Evolutionary conservation across 257 asterid genomes (phyloP), one percentile per base, ranked within the genome.

Genomic region (Lycium ferocissimum): DNA sequence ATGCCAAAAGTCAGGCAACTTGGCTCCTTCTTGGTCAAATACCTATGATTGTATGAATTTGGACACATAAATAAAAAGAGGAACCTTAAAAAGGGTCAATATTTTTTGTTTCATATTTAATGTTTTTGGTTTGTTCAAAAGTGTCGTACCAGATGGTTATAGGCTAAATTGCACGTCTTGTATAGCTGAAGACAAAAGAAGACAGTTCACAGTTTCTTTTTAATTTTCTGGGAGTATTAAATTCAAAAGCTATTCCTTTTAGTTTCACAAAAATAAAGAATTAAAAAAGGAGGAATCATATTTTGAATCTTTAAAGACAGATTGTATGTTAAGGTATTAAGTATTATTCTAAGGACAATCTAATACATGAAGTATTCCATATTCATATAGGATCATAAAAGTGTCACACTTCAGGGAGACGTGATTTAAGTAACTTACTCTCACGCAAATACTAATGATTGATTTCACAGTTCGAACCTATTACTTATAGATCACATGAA

Each of bases 271-370:
- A 78, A 75, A 73, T 59, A 73, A 47, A 20, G 78, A 71, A 84
- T 59, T 58, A 81, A 63, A 9, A 69, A 58, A 53, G 20, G 61
- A 78, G 11, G 38, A 76, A 82, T 26, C 33, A n/a, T 35, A 38
- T 59, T 12, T 66, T 56, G 45, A 78, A 75, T 33, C 70, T 37
- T 70, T 45, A 82, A 62, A 59, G 79, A 70, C 43, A 53, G 59
- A 85, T 84, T 66, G 84, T 80, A 81, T 75, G 80, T 43, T 79
- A 86, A 79, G 87, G 82, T 79, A 83, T 82, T 26, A 26, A 26
- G 33, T 87, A 85, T 43, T 51, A 83, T 66, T 84, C 66, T 62
- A 80, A 81, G 40, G 0, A 1, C 22, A 67, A 11, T 4, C 2
- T 17, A 2, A 13, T 14, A 1, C 10, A 69, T 12, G 1, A 69